Base-by-base conservation (phyloP, 2,329 filamentous ascomycete genomes). In the Aspergillus fumigatus region DNA sequence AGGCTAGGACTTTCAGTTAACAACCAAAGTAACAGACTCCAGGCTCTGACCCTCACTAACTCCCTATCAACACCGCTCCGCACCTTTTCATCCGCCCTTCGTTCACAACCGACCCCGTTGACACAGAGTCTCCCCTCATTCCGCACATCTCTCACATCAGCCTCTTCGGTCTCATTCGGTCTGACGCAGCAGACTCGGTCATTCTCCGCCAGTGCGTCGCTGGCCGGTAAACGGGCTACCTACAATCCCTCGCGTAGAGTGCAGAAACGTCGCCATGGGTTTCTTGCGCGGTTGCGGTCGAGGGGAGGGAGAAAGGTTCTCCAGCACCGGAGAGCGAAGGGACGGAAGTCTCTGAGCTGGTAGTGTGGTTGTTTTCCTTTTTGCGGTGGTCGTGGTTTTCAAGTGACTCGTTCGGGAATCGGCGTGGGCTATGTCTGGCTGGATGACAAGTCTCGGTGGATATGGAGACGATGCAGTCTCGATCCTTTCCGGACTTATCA, bases 201-300 rank as follows among this genome's bases (percentile, higher is more conserved):
- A 0, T 79, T 80, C 68, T 80, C 78, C 4, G 71, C 76, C 17
- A 74, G 76, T 52, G 71, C 77, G 6, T 67, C 70, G 2, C 71
- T 80, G 5, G 73, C 68, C 48, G 76, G 67, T 26, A 74, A 72
- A 51, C 77, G 84, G 60, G 73, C 80, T 56, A 87, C 84, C 45
- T 86, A 79, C 65, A 82, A 82, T 54, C 83, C 84, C 9, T 84
- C 80, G 51, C 81, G 85, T 60, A 67, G 79, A 48, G 81, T 85
- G 45, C 77, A 85, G 68, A 87, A 87, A 74, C 76, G 84, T 60
- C 77, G 84, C 64, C 82, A 84, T 72, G 84, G 84, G 2, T 87
- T 85, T 65, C 67, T 87, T 58, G 73, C 79, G 9, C 70, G 84
- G 63, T 61, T 84, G 59, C 75, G 75, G 65, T 77, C 77, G 23